Evolutionary conservation across 2,329 filamentous ascomycete species (phyloP), one percentile per base, ranked within the genome.

Genomic region (Alternaria sp.): DNA sequence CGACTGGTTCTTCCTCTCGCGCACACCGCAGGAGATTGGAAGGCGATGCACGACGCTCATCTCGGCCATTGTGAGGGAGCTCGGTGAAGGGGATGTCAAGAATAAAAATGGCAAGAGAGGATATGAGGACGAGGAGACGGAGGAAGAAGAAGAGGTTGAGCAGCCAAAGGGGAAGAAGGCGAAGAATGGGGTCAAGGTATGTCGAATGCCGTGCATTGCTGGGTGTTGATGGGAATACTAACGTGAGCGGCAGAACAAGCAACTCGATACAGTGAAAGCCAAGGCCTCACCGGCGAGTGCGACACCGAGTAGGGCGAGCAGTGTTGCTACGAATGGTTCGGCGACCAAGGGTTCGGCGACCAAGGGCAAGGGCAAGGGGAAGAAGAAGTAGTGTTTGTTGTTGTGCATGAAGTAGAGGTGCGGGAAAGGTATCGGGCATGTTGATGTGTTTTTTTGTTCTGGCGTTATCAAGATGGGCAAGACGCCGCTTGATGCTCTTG

Each of bases 1-100:
- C 73, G 95, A 99, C 77, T 99, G 96, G 96, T 99, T 99, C 83
- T 97, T 99, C 84, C 86, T 99, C 41, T 96, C 92, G 78, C 88
- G 95, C 46, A 99, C 94, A 4, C 93, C 95, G 0, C 89, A 94
- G 51, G 95, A 99, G 80, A 91, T 99, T 70, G 91, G 93, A 63
- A 89, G 95, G 70, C 88, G 96, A 53, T 98, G 95, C 81, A 96
- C 92, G 32, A 99, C 96, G 1, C 86, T 99, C 53, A 88, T 99
- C 65, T 96, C 94, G 36, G 96, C 95, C 0, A 93, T 99, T 48
- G 91, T 95, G 53, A 91, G 95, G 79, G 95, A 99, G 80, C 97
- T 97, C 78, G 94, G 97, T 11, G 77, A 91, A 36, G 83, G 83
- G 30, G 81, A 83, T 55, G 67, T 77, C 53, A 79, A 81, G 65